phyloP scores from a whole-genome alignment of 768 basidiomycete species.

The Tephrocybe sp. region DNA sequence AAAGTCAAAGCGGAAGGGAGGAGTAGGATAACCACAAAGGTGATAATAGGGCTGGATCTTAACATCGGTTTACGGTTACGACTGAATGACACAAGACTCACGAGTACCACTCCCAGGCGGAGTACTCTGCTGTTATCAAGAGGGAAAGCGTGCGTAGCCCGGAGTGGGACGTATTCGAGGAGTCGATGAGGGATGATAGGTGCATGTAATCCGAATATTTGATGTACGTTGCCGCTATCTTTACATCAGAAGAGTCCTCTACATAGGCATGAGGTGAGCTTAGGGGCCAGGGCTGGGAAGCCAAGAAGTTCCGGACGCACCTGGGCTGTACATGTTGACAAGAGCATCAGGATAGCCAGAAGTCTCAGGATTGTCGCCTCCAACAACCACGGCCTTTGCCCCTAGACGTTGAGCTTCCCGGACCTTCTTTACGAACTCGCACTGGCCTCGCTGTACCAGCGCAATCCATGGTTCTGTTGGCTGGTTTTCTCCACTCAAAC shows the following conservation, averaged over 20 bases:
- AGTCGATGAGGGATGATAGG: slow-evolving; percentile 63
- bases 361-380: slow-evolving; percentile 68
- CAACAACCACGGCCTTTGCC: slow-evolving; percentile 88
- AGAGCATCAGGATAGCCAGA: slow-evolving; percentile 72
- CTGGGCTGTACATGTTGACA: slow-evolving; percentile 91
- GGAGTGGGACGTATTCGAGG: slow-evolving; percentile 77
- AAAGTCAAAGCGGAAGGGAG: slow-evolving; percentile 89
- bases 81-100: slow-evolving; percentile 34
- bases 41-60: slow-evolving; percentile 68
- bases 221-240: slow-evolving; percentile 85
- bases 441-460: slow-evolving; percentile 83
- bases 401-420: slow-evolving; percentile 70
- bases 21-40: slow-evolving; percentile 83
- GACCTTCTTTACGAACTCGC: slow-evolving; percentile 90
- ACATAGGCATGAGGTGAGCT: slow-evolving; percentile 9
- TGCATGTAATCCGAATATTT: slow-evolving; percentile 76
- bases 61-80: slow-evolving; percentile 7
- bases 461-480: slow-evolving; percentile 87
- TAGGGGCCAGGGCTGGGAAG: not conserved
- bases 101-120: slow-evolving; percentile 94
- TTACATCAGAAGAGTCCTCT: slow-evolving; percentile 86
- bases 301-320: slow-evolving; percentile 37
- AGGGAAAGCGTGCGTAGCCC: slow-evolving; percentile 74
- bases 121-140: slow-evolving; percentile 74
- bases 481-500: slow-evolving; percentile 48